Percentiles rank a stretch among this genome's conserved stretches.
Evolutionary conservation across 2,329 filamentous ascomycete species (phyloP).

Genomic region (Fusarium aywerte): DNA sequence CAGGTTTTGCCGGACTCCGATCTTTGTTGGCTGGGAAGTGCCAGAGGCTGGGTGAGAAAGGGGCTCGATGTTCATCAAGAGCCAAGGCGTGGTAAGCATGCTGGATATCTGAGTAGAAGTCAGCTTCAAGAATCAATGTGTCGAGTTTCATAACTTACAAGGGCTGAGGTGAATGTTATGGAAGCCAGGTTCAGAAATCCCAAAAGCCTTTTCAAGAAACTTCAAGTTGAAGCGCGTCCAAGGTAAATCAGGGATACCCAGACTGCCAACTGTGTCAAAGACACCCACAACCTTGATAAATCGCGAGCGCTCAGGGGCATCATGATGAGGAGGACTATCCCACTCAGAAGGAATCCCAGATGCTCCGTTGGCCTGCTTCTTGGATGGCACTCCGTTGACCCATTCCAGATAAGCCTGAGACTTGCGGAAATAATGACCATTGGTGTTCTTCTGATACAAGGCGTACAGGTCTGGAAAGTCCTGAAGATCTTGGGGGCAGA

Average conservation of each 20-base stretch:
- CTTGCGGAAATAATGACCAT: constrained; percentile 37
- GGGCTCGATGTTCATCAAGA: constrained; percentile 60
- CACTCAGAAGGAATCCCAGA: constrained; percentile 21
- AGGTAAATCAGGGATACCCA: constrained; percentile 42
- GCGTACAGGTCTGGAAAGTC: constrained; percentile 43
- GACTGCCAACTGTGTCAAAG: constrained; percentile 43
- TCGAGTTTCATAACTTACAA: constrained; percentile 26
- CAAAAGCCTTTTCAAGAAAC: constrained; percentile 35
- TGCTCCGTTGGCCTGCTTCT: constrained; percentile 22
- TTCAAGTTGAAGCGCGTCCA: constrained; percentile 40
- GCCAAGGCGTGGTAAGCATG: constrained; percentile 67
- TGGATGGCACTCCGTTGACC: constrained; percentile 37
- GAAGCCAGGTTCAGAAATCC: constrained; percentile 37
- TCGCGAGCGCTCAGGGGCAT: constrained; percentile 39
- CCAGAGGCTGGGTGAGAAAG: constrained; percentile 49
- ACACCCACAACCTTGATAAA: constrained; percentile 41
- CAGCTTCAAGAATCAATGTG: not conserved
- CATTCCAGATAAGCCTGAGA: constrained; percentile 40
- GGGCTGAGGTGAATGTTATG: constrained; percentile 44
- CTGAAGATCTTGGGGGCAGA: constrained; percentile 43
- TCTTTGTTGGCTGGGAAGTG: constrained; percentile 33
- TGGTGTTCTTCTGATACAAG: constrained; percentile 41
- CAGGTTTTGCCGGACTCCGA: constrained; percentile 1
- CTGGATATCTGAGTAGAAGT: constrained; percentile 51
- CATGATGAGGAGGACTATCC: constrained; percentile 37